phyloP scores from a whole-genome alignment of 2,329 filamentous ascomycete genomes.

The Ampelomyces quisqualis region DNA sequence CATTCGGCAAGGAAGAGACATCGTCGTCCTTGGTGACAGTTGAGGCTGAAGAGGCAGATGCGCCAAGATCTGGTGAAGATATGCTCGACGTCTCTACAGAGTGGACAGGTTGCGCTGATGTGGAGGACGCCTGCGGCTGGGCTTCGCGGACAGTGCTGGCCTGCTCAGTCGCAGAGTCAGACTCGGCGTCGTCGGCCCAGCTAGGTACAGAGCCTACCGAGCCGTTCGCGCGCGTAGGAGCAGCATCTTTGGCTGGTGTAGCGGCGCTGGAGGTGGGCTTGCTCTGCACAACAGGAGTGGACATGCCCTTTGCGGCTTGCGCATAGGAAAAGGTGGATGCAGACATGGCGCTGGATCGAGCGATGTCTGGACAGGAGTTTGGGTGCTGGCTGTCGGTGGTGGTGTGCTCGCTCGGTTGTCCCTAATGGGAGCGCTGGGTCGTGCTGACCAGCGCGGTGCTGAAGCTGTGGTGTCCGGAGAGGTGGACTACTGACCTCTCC shows the following conservation, averaged over 20 bases:
- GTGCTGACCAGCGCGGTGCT: conserved; percentile 34
- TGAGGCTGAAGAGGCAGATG: conserved; percentile 55
- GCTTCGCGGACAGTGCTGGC: conserved; percentile 25
- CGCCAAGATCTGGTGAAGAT: conserved; percentile 57
- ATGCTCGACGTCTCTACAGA: conserved; percentile 27
- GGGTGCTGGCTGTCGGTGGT: conserved; percentile 6
- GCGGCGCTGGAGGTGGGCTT: conserved; percentile 49
- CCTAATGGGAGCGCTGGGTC: conserved; percentile 35
- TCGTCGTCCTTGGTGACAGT: conserved; percentile 62
- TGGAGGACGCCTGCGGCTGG: conserved; percentile 19
- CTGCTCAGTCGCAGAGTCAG: conserved; percentile 30
- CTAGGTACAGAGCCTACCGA: conserved; percentile 41
- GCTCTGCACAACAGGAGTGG: conserved; percentile 47
- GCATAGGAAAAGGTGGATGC: conserved; percentile 79
- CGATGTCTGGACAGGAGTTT: conserved; percentile 9
- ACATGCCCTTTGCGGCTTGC: conserved; percentile 85
- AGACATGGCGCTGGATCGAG: conserved; percentile 25
- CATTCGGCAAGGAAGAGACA: conserved; percentile 61
- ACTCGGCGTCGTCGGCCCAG: conserved; percentile 54
- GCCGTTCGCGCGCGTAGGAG: conserved; percentile 23
- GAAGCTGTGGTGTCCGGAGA: conserved; percentile 44
- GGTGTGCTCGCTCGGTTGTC: conserved; percentile 27
- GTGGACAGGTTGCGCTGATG: conserved; percentile 15
- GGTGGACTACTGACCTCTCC: conserved; percentile 44
- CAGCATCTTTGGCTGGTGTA: conserved; percentile 46